These are phyloP conservation scores for Neofusicoccum parvum DNA, from an alignment of 2,329 filamentous ascomycete genomes.

Conservation along the genomic window DNA sequence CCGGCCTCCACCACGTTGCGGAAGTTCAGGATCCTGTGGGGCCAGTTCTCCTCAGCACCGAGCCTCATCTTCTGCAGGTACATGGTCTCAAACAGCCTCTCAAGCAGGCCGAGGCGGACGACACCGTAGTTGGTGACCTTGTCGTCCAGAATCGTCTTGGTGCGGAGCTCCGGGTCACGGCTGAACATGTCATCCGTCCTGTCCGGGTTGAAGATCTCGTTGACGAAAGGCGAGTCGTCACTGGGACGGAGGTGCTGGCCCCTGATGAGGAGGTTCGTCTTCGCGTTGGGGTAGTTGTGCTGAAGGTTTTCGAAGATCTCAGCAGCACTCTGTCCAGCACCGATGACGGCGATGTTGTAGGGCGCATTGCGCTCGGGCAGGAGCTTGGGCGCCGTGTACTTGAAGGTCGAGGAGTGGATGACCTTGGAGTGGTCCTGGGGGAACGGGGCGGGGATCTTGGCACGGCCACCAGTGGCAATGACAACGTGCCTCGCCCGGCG, in stretches of 20 bases:
- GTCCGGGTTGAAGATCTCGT: constrained; percentile 92
- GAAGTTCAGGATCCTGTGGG: constrained; percentile 74
- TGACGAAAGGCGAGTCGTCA: constrained; percentile 96
- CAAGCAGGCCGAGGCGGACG: constrained; percentile 86
- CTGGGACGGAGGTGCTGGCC: constrained; percentile 83
- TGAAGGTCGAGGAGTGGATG: constrained; percentile 88
- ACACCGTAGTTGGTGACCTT: constrained; percentile 93
- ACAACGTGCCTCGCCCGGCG: constrained; percentile 69
- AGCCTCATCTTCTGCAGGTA: constrained; percentile 81
- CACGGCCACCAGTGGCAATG: constrained; percentile 67
- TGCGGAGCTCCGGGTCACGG: constrained; percentile 64
- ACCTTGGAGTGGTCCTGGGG: constrained; percentile 71
- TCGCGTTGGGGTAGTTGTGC: constrained; percentile 76
- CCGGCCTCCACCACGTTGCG: constrained; percentile 67
- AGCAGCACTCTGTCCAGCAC: constrained; percentile 87
- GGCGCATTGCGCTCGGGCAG: constrained; percentile 58
- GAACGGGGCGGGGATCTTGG: constrained; percentile 70
- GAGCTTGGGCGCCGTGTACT: constrained; percentile 62
- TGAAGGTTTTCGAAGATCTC: constrained; percentile 94
- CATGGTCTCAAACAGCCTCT: constrained; percentile 82
- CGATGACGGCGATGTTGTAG: constrained; percentile 81
- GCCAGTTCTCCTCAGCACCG: constrained; percentile 69
- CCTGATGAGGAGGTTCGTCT: constrained; percentile 78
- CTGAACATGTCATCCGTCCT: constrained; percentile 77
- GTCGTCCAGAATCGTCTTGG: constrained; percentile 65